A percentile compares a stretch with the other conserved stretches of the same genome.
Conservation (phyloP, 192 early-diverging fungal species). For the Lobulomyces angularis region DNA sequence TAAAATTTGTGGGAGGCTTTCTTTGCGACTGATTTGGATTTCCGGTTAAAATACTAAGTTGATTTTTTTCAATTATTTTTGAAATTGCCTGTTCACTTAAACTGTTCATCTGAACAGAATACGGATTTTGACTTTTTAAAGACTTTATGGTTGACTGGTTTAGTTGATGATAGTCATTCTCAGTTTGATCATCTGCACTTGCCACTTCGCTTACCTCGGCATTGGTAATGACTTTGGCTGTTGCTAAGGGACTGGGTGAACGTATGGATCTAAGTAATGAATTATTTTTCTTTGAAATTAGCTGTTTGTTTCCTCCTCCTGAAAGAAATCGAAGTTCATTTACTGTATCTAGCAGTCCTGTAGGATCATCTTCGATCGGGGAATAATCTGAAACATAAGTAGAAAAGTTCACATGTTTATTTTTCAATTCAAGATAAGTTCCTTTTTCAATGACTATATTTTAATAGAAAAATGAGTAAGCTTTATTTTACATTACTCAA, state of each 20-base stretch:
- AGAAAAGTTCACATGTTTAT: slow-evolving; percentile 49
- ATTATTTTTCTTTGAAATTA: slow-evolving; percentile 9
- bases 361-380: slow-evolving; percentile 42
- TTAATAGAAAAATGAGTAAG: background rate
- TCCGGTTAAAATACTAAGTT: slow-evolving; percentile 37
- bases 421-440: slow-evolving; percentile 46
- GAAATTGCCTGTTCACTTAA: slow-evolving; percentile 61
- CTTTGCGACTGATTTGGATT: background rate
- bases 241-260: slow-evolving; percentile 19
- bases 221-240: slow-evolving; percentile 14
- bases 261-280: background rate
- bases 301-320: slow-evolving; percentile 14
- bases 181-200: too few relatives aligned
- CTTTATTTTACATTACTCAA: background rate
- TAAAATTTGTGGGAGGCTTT: slow-evolving; percentile 28
- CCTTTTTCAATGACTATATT: slow-evolving; percentile 36
- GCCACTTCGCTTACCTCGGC: slow-evolving; percentile 2
- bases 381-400: slow-evolving; percentile 49
- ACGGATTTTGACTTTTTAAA: slow-evolving; percentile 38
- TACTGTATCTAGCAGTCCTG: slow-evolving; percentile 24
- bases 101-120: slow-evolving; percentile 40
- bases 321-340: slow-evolving; percentile 27
- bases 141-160: too few relatives aligned
- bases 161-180: too few relatives aligned
- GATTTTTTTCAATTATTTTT: slow-evolving; percentile 56